A percentile compares a stretch with the other conserved stretches of the same genome.
Evolutionary conservation across 139 green algal species (phyloP).

Genomic region (Volvox reticuliferus): DNA sequence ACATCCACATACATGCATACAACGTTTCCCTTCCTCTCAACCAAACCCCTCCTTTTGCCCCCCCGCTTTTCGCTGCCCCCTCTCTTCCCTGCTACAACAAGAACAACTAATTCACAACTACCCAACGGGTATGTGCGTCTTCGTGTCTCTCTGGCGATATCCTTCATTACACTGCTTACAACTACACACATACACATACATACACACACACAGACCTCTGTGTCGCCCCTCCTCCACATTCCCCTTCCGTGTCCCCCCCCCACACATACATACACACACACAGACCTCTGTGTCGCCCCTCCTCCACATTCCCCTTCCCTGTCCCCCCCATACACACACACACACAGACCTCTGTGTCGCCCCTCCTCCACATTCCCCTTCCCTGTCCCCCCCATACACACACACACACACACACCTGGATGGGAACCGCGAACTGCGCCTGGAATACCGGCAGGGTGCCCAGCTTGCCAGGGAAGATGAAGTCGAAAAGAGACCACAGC

Average conservation of each 20-base stretch:
- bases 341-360: background rate
- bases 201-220: background rate
- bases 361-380: background rate
- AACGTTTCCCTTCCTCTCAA: no score
- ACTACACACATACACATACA: background rate
- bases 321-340: background rate
- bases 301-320: background rate
- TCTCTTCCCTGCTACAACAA: no score
- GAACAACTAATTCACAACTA: no score
- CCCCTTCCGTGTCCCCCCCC: background rate
- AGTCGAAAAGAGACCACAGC: constrained; percentile 99
- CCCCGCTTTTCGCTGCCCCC: no score
- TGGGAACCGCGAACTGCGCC: constrained; percentile 95
- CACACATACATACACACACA: background rate
- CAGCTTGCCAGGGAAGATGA: constrained; percentile 97
- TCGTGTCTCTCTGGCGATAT: background rate
- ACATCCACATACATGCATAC: no score
- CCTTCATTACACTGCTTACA: no score
- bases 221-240: no score
- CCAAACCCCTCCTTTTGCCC: no score
- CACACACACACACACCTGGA: constrained; percentile 63
- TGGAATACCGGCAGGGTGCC: constrained; percentile 98
- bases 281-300: background rate
- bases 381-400: background rate
- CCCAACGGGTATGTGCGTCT: no score